Base-by-base conservation (phyloP, 192 early-diverging fungal species). In the Umbelopsis ramanniana region DNA sequence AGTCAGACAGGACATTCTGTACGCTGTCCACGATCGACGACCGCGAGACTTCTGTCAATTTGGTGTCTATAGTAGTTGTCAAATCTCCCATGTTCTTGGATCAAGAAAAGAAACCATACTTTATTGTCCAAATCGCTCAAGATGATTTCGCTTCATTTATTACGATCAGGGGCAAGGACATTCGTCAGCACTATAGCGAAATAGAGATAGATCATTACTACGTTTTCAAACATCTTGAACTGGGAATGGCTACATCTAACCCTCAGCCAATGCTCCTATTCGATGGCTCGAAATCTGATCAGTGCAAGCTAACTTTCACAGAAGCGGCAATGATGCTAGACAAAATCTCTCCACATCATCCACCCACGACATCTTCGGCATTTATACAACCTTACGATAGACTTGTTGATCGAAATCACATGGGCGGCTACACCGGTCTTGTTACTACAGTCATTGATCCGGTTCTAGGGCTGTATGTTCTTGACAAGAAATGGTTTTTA, bases 81-180 rank as follows among this genome's bases (percentile, higher is more conserved):
- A 63, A 63, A 19, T 63, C 57, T 12, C 57, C 57, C 0, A n/a
- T 63, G 57, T 37, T 19, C 33, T 14, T 63, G 17, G 57, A 63
- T 19, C 15, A 63, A 6, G 33, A n/a, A 4, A 35, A 63, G 4
- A 14, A 63, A 8, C 57, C 57, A 15, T 63, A 63, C 35, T 63
- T 63, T 17, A 37, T 63, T 3, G 35, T 19, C 17, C 57, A 63
- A 26, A 12, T 63, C 2, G 33, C 33, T 17, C 17, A 35, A 19
- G 57, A 37, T 29, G 57, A 63, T 63, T 0, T 63, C 24, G 26
- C 57, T 5, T 15, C 57, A 0, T 63, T 63, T 15, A 26, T 63
- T 29, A 26, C 33, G 0, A 35, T 63, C 35, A 22, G 19, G 4
- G 57, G 57, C 57, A 63, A 63, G 33, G 37, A 63, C 17, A 17